A percentile compares a stretch with the other conserved stretches of the same genome.
phyloP scores from a whole-genome alignment of 1,284 basidiomycete genomes.

The Pulveroboletus sp. region DNA sequence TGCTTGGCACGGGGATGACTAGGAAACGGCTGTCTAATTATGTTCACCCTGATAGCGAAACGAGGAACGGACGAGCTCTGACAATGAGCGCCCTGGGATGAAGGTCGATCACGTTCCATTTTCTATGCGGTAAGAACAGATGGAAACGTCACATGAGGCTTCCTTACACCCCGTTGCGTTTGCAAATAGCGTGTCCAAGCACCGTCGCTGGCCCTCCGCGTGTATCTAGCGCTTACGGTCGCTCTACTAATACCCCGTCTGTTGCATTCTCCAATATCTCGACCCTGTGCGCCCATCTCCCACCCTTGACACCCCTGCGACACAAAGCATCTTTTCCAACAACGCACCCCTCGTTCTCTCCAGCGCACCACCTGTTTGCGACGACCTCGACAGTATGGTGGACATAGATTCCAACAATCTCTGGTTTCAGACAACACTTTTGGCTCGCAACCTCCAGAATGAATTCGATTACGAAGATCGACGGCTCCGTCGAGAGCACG shows the following conservation, averaged over 20 bases:
- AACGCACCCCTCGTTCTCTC: conserved; percentile 19
- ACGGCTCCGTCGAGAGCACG: conserved; percentile 38
- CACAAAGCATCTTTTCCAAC: conserved; percentile 23
- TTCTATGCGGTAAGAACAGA: conserved; percentile 12
- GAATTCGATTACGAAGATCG: conserved; percentile 45
- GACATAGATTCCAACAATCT: conserved; percentile 4
- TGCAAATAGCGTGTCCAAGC: background rate
- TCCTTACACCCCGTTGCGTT: background rate
- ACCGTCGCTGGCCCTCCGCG: conserved; percentile 25
- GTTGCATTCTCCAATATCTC: background rate
- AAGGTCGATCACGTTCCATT: conserved; percentile 21
- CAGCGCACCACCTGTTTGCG: conserved; percentile 6
- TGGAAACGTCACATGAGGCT: background rate
- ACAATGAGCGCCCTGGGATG: conserved; percentile 30
- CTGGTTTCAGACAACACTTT: conserved; percentile 16
- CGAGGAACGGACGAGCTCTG: background rate
- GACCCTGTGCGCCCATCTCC: background rate
- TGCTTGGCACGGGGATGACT: too few relatives aligned
- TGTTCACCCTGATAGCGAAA: conserved; percentile 38
- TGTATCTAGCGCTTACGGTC: background rate
- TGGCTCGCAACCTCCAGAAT: conserved; percentile 37
- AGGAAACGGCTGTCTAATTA: conserved; percentile 22
- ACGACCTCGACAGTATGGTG: conserved; percentile 4
- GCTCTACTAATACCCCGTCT: background rate
- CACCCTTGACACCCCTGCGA: background rate